phyloP scores from a whole-genome alignment of 306 rosid species.

The Betula pendula region DNA sequence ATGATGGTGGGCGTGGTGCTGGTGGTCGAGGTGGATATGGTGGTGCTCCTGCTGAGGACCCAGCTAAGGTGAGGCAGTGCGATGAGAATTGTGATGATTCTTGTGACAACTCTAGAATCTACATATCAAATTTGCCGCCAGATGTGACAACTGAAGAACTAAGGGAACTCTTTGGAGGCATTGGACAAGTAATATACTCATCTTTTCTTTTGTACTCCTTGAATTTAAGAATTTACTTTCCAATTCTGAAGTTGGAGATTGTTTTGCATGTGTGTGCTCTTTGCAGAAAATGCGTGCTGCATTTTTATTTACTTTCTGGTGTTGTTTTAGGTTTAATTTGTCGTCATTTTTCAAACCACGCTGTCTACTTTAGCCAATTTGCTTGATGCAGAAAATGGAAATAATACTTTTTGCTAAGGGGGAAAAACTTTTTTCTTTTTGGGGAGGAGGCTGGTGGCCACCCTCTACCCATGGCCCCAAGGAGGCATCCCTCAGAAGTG shows the following conservation, averaged over 20 bases:
- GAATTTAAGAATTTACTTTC: background rate
- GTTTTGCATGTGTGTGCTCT: background rate
- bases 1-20: constrained; percentile 52
- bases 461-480: background rate
- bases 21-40: constrained; percentile 76
- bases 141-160: constrained; percentile 90
- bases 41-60: constrained; percentile 61
- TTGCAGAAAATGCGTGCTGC: background rate
- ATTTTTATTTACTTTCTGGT: background rate
- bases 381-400: background rate
- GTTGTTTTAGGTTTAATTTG: background rate
- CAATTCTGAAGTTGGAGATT: background rate
- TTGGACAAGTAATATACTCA: constrained; percentile 83
- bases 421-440: no score
- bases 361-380: background rate
- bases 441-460: no score
- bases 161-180: constrained; percentile 93
- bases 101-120: constrained; percentile 96
- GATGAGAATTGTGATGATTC: constrained; percentile 81
- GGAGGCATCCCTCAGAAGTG: background rate
- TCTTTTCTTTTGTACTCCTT: constrained; percentile 31
- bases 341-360: background rate
- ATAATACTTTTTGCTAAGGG: background rate
- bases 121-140: constrained; percentile 89
- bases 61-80: constrained; percentile 87